A percentile compares a stretch with the other conserved stretches of the same genome.
Evolutionary conservation across 2,329 filamentous ascomycete genomes (phyloP).

Genomic region (Colletotrichum salicis): DNA sequence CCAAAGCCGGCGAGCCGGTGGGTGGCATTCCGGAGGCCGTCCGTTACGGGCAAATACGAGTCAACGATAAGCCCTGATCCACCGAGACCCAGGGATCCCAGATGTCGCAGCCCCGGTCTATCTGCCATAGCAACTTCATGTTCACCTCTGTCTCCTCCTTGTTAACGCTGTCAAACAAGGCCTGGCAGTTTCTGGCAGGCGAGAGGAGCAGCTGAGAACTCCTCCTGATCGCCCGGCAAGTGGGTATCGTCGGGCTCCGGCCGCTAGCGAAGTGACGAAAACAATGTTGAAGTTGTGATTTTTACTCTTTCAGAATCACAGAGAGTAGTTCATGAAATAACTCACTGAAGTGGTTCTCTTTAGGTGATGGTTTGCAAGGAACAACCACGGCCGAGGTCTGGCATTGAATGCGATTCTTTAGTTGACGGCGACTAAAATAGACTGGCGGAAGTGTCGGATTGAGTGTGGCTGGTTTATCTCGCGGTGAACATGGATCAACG

Average conservation of each 20-base stretch:
- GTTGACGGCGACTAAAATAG: conserved; percentile 10
- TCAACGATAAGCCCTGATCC: conserved; percentile 26
- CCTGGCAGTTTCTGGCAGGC: background rate
- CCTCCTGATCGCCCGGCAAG: conserved; percentile 16
- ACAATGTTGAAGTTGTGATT: background rate
- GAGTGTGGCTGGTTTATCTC: background rate
- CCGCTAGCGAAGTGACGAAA: conserved; percentile 1
- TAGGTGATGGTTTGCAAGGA: background rate
- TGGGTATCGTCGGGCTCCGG: background rate
- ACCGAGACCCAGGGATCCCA: conserved; percentile 16
- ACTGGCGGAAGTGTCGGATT: conserved; percentile 9
- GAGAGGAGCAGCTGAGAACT: background rate
- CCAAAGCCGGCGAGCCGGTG: background rate
- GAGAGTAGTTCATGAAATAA: background rate
- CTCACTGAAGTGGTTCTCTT: background rate
- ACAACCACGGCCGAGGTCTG: background rate
- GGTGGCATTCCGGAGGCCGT: conserved; percentile 4
- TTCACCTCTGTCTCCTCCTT: conserved; percentile 2
- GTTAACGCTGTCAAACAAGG: conserved; percentile 10
- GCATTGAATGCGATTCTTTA: background rate
- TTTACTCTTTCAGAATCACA: too few species aligned
- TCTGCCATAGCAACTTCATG: conserved; percentile 24
- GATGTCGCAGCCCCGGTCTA: conserved; percentile 5
- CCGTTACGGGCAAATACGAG: conserved; percentile 23
- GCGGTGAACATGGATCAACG: conserved; percentile 4